These are phyloP conservation scores for Epichloe gansuensis DNA, from an alignment of 2,329 filamentous ascomycete genomes.

Conservation along the genomic window DNA sequence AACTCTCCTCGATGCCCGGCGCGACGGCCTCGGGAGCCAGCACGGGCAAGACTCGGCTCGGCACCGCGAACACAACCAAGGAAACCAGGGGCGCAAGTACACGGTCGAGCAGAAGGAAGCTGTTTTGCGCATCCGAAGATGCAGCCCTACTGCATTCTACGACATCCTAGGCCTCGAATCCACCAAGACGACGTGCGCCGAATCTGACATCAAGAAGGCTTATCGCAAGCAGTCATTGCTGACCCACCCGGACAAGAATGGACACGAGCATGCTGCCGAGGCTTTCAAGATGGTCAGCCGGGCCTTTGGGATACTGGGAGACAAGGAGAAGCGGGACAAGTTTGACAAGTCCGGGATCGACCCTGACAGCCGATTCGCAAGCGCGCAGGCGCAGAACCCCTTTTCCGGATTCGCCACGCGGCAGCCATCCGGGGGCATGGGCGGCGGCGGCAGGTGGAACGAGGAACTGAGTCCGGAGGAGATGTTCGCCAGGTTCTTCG, in stretches of 20 bases:
- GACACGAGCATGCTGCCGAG: conserved; percentile 87
- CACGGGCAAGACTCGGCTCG: conserved; percentile 30
- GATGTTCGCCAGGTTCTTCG: conserved; percentile 95
- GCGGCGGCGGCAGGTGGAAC: conserved; percentile 56
- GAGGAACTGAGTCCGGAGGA: conserved; percentile 95
- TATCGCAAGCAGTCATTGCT: conserved; percentile 89
- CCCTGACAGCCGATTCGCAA: conserved; percentile 76
- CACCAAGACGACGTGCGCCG: conserved; percentile 52
- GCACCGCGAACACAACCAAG: conserved; percentile 59
- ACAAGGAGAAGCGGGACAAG: conserved; percentile 75
- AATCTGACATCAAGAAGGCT: conserved; percentile 90
- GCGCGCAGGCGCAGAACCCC: conserved; percentile 45
- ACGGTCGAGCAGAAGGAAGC: conserved; percentile 86
- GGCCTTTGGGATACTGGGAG: conserved; percentile 85
- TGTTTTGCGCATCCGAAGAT: conserved; percentile 78
- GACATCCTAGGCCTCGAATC: conserved; percentile 73
- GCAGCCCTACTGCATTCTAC: conserved; percentile 80
- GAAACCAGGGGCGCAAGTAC: conserved; percentile 63
- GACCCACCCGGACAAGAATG: conserved; percentile 98
- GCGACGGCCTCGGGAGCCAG: conserved; percentile 44
- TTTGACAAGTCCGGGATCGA: conserved; percentile 86
- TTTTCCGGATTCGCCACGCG: conserved; percentile 49
- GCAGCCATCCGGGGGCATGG: conserved; percentile 29
- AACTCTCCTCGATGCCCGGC: conserved; percentile 23
- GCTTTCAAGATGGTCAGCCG: conserved; percentile 97